Base-by-base conservation (phyloP, 805 yeast genomes). In the Hanseniaspora vineae region DNA sequence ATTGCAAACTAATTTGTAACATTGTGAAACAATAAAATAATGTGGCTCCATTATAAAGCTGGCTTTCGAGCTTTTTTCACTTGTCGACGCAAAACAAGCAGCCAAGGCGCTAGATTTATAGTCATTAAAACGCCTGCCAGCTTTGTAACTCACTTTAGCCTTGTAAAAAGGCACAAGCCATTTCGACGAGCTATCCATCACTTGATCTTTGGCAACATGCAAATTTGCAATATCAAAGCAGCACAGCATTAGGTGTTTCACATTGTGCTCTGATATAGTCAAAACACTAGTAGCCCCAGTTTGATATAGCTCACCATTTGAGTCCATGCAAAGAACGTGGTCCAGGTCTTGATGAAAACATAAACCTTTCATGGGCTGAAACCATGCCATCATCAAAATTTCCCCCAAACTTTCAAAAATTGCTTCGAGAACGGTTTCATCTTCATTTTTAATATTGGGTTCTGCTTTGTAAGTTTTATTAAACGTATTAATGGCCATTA, bases 11-110 rank as follows among this genome's bases (percentile, higher is more conserved):
- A 71, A 71, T 58, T 88, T 88, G 64, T 73, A 80, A 5, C 76
- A 56, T 33, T 74, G 51, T 0, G 85, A 71, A 40, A 84, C 71
- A 3, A 82, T 60, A 42, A 70, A 68, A 56, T 87, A 88, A 57
- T 83, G 88, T 0, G 96, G 90, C 55, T 89, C 96, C 42, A 89
- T 65, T 2, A 81, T 67, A 1, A 74, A 72, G 39, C 83, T 92
- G 3, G 68, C 64, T 44, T 69, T 67, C 3, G 62, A 54, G 2
- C 72, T 60, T 2, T 66, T 57, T 8, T 42, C 35, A 6, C 56
- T 60, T 9, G 56, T 52, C 0, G 81, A 76, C 3, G 70, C 47
- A 0, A 49, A 42, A 49, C 81, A 74, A 0, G 86, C 64, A n/a
- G 61, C 58, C 12, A 69, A 35, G 17, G 80, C 57, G 5, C 71